These are phyloP conservation scores for Albatrellus ellisii DNA, from an alignment of 768 basidiomycete genomes.

Conservation along the genomic window DNA sequence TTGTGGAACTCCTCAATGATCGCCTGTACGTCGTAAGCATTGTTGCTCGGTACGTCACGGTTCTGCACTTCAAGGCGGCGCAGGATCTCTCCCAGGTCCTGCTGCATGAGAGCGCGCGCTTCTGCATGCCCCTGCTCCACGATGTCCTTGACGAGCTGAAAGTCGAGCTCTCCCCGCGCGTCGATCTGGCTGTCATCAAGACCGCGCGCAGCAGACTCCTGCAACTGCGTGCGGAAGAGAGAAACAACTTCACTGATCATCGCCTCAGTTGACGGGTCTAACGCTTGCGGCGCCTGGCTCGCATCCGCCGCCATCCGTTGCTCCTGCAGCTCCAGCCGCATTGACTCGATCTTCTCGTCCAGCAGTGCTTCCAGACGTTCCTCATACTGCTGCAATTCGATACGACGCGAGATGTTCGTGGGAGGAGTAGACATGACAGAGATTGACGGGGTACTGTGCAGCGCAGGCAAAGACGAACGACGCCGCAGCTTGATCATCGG, in stretches of 20 bases:
- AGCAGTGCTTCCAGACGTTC: slow-evolving; percentile 48
- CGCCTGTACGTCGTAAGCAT: slow-evolving; percentile 19
- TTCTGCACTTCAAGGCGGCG: slow-evolving; percentile 26
- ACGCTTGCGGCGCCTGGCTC: no score
- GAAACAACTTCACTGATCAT: slow-evolving; percentile 55
- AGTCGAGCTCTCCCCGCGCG: slow-evolving; percentile 66
- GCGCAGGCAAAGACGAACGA: slow-evolving; percentile 27
- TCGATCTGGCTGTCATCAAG: slow-evolving; percentile 54
- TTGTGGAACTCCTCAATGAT: slow-evolving; percentile 45
- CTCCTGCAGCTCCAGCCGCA: slow-evolving; percentile 28
- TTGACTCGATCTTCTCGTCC: slow-evolving; percentile 50
- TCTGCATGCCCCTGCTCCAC: slow-evolving; percentile 58
- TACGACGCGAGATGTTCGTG: slow-evolving; percentile 38
- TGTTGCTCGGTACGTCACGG: slow-evolving; percentile 13
- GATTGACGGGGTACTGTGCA: slow-evolving; percentile 32
- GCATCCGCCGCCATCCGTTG: slow-evolving; percentile 10
- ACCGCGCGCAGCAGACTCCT: slow-evolving; percentile 43
- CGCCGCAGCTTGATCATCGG: slow-evolving; percentile 11
- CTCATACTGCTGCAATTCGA: slow-evolving; percentile 48
- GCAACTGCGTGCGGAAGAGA: slow-evolving; percentile 54
- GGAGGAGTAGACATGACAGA: slow-evolving; percentile 32
- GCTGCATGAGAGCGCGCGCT: slow-evolving; percentile 40
- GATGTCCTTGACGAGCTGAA: slow-evolving; percentile 58
- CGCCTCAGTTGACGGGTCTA: slow-evolving; percentile 39
- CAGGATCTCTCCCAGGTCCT: slow-evolving; percentile 41